phyloP scores from a whole-genome alignment of 495 filamentous ascomycete species.

The Chaetomium fimeti region DNA sequence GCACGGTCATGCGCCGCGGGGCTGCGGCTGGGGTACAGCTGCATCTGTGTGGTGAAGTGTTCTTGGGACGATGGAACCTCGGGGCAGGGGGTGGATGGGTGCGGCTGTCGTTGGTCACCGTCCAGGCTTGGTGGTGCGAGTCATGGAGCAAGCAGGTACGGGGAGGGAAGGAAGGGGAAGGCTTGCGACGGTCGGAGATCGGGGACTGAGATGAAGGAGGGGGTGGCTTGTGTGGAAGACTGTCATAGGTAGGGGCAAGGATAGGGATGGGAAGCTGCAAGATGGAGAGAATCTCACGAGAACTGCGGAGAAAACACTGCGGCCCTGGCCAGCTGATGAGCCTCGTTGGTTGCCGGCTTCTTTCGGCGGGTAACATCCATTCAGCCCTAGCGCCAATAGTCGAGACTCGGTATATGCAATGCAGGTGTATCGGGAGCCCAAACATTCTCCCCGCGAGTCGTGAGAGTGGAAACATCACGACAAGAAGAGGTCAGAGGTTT shows the following conservation, averaged over 20 bases:
- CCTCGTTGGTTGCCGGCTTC: background rate
- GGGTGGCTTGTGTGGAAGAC: background rate
- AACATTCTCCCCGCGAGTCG: background rate
- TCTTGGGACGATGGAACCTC: background rate
- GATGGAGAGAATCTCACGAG: background rate
- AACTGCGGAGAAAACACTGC: background rate
- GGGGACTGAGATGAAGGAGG: background rate
- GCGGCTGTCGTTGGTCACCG: background rate
- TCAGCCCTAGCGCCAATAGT: slow-evolving; percentile 18
- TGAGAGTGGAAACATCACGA: background rate
- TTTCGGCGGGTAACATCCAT: background rate
- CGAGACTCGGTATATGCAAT: slow-evolving; percentile 2
- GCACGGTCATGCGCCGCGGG: slow-evolving; percentile 6
- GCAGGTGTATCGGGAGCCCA: background rate
- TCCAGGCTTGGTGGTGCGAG: background rate
- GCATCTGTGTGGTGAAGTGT: slow-evolving; percentile 8
- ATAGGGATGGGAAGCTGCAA: background rate
- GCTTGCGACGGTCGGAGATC: background rate
- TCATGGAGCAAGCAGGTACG: background rate
- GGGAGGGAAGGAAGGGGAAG: background rate
- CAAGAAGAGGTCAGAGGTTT: background rate
- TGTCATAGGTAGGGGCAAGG: too few species aligned
- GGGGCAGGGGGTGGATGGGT: background rate
- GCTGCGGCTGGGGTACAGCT: background rate
- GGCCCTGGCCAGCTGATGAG: slow-evolving; percentile 9